phyloP scores from a whole-genome alignment of 495 filamentous ascomycete species.

The Terfezia boudieri region DNA sequence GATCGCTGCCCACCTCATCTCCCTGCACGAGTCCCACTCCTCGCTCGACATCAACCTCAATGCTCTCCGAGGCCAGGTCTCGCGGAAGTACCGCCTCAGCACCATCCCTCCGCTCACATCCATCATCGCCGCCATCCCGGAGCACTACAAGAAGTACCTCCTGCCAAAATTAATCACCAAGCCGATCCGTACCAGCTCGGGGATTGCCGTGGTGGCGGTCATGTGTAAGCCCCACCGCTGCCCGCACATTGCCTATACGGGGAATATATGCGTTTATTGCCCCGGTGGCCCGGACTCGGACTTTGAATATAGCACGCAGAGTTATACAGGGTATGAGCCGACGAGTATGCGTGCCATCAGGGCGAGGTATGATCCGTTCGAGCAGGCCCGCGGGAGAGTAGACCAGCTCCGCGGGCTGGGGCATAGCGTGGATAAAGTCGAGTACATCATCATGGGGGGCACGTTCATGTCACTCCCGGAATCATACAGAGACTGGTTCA shows the following conservation, averaged over 20 bases:
- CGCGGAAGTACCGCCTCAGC: conserved; percentile 72
- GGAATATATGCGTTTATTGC: conserved; percentile 98
- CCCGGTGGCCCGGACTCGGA: conserved; percentile 92
- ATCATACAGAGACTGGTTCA: conserved; percentile 74
- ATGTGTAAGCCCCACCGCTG: conserved; percentile 99
- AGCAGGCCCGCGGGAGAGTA: conserved; percentile 85
- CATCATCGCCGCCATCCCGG: conserved; percentile 90
- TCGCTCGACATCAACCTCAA: conserved; percentile 84
- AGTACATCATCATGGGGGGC: conserved; percentile 99
- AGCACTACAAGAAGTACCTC: conserved; percentile 99
- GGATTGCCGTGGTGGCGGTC: conserved; percentile 96
- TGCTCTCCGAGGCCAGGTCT: conserved; percentile 58
- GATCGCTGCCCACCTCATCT: conserved; percentile 76
- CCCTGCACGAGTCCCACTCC: conserved; percentile 63
- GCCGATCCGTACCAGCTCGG: conserved; percentile 84
- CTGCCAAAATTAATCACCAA: conserved; percentile 87
- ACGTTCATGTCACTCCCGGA: conserved; percentile 94
- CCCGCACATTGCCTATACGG: conserved; percentile 90
- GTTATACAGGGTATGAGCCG: conserved; percentile 93
- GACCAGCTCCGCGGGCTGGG: conserved; percentile 89
- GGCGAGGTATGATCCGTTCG: conserved; percentile 91
- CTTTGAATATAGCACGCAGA: conserved; percentile 97
- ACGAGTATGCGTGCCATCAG: conserved; percentile 97
- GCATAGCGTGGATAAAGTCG: conserved; percentile 94
- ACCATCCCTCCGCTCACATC: conserved; percentile 79